These are phyloP conservation scores for Botrytis squamosa DNA, from an alignment of 2,329 filamentous ascomycete genomes.

Conservation along the genomic window DNA sequence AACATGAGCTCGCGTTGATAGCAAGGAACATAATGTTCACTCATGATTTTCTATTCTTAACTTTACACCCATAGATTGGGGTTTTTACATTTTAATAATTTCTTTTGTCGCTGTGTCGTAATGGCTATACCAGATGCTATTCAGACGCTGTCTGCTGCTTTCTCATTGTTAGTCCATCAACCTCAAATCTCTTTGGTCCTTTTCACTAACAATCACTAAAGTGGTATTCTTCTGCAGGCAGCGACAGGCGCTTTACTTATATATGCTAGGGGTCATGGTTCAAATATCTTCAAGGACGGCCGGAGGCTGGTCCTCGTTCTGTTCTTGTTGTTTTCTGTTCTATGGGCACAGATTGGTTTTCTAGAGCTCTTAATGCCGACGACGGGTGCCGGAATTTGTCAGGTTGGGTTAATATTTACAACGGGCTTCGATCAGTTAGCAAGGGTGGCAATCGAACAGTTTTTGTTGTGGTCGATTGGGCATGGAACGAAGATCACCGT, in stretches of 20 bases:
- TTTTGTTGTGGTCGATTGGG: constrained; percentile 39
- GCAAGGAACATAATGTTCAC: constrained; percentile 31
- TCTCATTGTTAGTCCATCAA: constrained; percentile 37
- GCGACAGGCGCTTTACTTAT: constrained; percentile 36
- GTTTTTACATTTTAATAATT: constrained; percentile 30
- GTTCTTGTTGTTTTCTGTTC: constrained; percentile 38
- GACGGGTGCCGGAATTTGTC: constrained; percentile 30
- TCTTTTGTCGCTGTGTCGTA: constrained; percentile 26
- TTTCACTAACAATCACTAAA: constrained; percentile 28
- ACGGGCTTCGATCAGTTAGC: constrained; percentile 39
- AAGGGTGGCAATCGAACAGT: constrained; percentile 37
- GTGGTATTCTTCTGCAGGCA: constrained; percentile 39
- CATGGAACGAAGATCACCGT: constrained; percentile 34
- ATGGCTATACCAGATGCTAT: constrained; percentile 38
- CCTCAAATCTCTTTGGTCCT: background rate
- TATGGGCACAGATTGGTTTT: constrained; percentile 40
- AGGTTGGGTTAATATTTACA: constrained; percentile 34
- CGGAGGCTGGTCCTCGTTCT: constrained; percentile 42
- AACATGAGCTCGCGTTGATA: constrained; percentile 31
- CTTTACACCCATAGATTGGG: constrained; percentile 38
- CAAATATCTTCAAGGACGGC: constrained; percentile 38
- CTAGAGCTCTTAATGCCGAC: constrained; percentile 35
- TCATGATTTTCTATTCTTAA: constrained; percentile 33
- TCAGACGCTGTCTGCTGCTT: constrained; percentile 39
- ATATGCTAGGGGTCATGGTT: constrained; percentile 37